Base-by-base conservation (phyloP, 441 rosid genomes). In the Euphorbia schlechtendalii region DNA sequence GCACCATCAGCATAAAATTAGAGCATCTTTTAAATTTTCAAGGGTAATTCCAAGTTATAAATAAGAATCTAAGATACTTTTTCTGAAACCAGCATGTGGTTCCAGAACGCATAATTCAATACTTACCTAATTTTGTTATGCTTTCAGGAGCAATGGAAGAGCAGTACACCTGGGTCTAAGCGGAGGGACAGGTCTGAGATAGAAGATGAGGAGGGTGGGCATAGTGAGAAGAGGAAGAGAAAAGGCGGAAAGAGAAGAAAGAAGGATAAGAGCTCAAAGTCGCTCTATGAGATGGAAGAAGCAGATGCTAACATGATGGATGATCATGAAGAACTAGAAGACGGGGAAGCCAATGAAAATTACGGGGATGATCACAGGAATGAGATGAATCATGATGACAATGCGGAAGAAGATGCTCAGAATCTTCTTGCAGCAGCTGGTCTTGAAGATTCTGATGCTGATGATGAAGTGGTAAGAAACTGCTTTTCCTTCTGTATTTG, bases 91-190 rank as follows among this genome's bases (percentile, higher is more conserved):
- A 10, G 49, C 25, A 34, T 21, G 15, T 45, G n/a, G 63, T 63
- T 52, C 12, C 48, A 18, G 36, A 25, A 34, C 22, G 48, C 10
- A 67, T 32, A 54, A 41, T 62, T 48, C 46, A 46, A 64, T 22
- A 53, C 63, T 57, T 63, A 14, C 28, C 43, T 43, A 21, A 43
- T 62, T 70, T 70, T 69, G 71, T 56, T 46, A 51, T 76, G 61
- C 58, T 21, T 57, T 21, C 78, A 92, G 98, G 99, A 95, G 80
- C 98, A 89, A 88, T 95, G 99, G 99, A 95, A 87, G 86, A 92
- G 84, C 75, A 82, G 77, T 73, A 72, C 81, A 66, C 78, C 82
- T 77, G 82, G 74, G 69, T 85, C 97, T 41, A 95, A 86, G 82
- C 78, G 98, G 48, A 86, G 82, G 83, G 98, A 95, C 22, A 85